These are phyloP conservation scores for Verticillium dahliae DNA, from an alignment of 2,329 filamentous ascomycete species.

Conservation along the genomic window DNA sequence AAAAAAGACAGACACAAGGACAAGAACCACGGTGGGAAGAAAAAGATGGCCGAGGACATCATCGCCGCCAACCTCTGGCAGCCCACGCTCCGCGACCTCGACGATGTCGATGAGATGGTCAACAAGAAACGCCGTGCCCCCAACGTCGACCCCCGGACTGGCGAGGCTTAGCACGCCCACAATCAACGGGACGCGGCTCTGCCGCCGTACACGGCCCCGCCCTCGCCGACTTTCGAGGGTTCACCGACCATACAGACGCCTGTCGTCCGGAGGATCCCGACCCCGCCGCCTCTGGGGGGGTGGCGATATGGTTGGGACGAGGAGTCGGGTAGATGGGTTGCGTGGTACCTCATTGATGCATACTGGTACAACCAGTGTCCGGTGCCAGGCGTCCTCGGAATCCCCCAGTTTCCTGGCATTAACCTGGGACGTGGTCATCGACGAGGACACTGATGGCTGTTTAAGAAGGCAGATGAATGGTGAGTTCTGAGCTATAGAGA, in stretches of 20 bases:
- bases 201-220: not conserved
- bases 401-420: not conserved
- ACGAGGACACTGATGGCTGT: too few species aligned
- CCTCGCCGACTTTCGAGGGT: too few species aligned
- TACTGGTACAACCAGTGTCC: not conserved
- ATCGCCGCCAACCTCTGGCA: not conserved
- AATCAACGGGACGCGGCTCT: not conserved
- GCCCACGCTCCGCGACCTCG: not conserved
- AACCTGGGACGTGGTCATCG: too few species aligned
- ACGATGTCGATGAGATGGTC: not conserved
- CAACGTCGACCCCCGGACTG: not conserved
- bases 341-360: not conserved
- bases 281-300: not conserved
- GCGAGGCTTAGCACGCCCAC: not conserved
- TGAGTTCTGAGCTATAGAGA: too few species aligned
- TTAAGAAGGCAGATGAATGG: too few species aligned
- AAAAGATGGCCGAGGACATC: not conserved
- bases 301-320: not conserved
- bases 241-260: too few species aligned
- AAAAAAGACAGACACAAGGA: not conserved
- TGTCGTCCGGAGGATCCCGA: too few species aligned
- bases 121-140: not conserved
- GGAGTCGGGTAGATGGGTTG: not conserved
- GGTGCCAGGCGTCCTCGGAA: not conserved
- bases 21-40: not conserved